phyloP scores from a whole-genome alignment of 2,329 filamentous ascomycete genomes.

The Fusarium compactum region DNA sequence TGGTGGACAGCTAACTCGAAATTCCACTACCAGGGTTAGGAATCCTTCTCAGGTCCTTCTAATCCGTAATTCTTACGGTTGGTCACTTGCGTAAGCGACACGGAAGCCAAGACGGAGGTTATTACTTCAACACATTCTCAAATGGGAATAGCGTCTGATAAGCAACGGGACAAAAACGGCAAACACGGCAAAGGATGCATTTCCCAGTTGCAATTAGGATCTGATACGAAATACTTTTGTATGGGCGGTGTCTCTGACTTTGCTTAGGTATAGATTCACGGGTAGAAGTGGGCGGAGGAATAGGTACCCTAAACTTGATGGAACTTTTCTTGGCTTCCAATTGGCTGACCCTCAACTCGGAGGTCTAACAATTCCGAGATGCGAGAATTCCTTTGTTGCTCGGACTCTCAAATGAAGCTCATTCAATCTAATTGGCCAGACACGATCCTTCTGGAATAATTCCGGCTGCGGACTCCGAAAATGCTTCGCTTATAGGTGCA shows the following conservation, averaged over 20 bases:
- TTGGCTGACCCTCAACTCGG: not conserved
- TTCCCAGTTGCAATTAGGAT: fast-evolving
- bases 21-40: not conserved
- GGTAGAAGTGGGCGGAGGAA: not conserved
- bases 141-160: not conserved
- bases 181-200: not conserved
- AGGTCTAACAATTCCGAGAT: not conserved
- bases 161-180: not conserved
- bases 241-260: fast-evolving
- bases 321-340: fast-evolving
- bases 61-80: not conserved
- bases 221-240: not conserved
- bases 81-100: not conserved
- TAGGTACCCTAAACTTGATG: too few relatives aligned
- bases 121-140: not conserved
- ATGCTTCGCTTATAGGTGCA: not conserved
- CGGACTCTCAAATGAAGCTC: not conserved
- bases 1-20: fast-evolving
- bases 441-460: not conserved
- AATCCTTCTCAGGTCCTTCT: not conserved
- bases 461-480: not conserved
- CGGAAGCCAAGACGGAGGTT: not conserved
- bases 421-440: not conserved
- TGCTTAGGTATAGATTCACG: not conserved
- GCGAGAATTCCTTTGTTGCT: not conserved